Evolutionary conservation across 2,329 filamentous ascomycete genomes (phyloP), one percentile per base, ranked within the genome.

Genomic region (Paradendryphiella salina): DNA sequence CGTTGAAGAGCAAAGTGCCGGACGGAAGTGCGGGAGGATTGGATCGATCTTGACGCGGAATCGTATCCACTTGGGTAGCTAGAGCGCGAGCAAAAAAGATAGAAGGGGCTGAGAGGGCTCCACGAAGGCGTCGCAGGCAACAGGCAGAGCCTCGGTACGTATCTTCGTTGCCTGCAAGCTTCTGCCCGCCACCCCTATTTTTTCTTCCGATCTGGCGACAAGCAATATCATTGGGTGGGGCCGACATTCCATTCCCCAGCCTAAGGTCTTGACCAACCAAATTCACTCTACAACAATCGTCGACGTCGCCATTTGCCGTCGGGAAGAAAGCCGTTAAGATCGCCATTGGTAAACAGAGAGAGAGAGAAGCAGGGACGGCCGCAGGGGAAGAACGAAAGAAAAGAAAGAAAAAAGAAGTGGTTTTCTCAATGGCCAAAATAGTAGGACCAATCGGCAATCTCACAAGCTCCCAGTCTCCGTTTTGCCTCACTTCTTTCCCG

Each of bases 281-380:
- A 7, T 34, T 21, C 8, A 7, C 23, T 42, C 26, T 26, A 29
- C 20, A 11, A 28, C 11, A 36, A 38, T 48, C 15, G 23, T 20
- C 40, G 38, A 39, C 28, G 26, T 36, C 33, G 37, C 34, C 28
- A 51, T 50, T 50, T 50, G 46, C 43, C 29, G 28, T 18, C 28
- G 44, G 34, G 11, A 11, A 26, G 11, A 29, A 45, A 37, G 32
- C 18, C 45, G 45, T 34, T 28, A 31, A 26, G 37, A 39, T 39
- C 14, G 37, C 11, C 23, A 14, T 11, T 7, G 23, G 23, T 10
- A 26, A 26, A 9, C 23, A 9, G 23, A 26, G 23, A 10, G 23
- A 10, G 6, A 26, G 23, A 26, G 23, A 26, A 26, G 23, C 23
- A 26, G 23, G 23, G 23, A 26, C 8, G 9, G 7, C 21, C 4